Percentiles rank a stretch among this genome's conserved stretches.
Conservation (phyloP, 768 basidiomycete species). For the Atractiella rhizophila region DNA sequence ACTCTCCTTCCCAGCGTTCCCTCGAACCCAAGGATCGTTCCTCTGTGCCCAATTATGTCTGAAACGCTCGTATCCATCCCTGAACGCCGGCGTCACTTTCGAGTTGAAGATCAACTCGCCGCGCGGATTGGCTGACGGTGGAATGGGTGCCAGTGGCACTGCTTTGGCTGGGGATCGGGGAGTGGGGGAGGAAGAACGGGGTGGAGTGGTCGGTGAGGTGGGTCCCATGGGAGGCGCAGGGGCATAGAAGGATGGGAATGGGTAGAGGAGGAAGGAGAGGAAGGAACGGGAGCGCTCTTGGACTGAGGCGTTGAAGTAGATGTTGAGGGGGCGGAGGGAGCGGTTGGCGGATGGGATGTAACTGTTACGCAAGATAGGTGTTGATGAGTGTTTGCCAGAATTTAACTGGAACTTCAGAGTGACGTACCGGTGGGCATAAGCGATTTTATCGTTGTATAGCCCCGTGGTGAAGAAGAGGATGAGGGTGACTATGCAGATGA, state of each 20-base stretch:
- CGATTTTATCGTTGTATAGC: constrained; percentile 86
- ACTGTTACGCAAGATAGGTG: constrained; percentile 25
- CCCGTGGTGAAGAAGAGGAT: constrained; percentile 88
- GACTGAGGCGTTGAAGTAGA: constrained; percentile 91
- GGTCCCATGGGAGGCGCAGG: neutral
- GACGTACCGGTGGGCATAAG: constrained; percentile 65
- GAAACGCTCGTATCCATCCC: constrained; percentile 80
- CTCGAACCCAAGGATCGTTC: too few relatives aligned
- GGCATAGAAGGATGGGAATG: constrained; percentile 1
- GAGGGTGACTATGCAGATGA: constrained; percentile 71
- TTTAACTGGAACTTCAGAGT: neutral
- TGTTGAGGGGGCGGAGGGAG: constrained; percentile 73
- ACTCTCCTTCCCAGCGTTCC: too few relatives aligned
- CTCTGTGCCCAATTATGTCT: constrained; percentile 55
- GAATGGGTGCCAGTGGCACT: constrained; percentile 44
- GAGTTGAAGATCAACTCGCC: constrained; percentile 93
- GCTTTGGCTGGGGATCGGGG: constrained; percentile 18
- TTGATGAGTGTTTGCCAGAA: neutral
- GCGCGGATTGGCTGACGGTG: constrained; percentile 64
- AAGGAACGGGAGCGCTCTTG: constrained; percentile 53
- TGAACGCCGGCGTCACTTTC: constrained; percentile 51
- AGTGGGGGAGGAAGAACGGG: constrained; percentile 3
- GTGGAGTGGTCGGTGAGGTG: constrained; percentile 3
- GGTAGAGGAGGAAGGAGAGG: constrained; percentile 18
- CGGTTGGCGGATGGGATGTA: constrained; percentile 91